Conservation (phyloP, 371 early-diverging fungal species). For the Mortierella sp. region DNA sequence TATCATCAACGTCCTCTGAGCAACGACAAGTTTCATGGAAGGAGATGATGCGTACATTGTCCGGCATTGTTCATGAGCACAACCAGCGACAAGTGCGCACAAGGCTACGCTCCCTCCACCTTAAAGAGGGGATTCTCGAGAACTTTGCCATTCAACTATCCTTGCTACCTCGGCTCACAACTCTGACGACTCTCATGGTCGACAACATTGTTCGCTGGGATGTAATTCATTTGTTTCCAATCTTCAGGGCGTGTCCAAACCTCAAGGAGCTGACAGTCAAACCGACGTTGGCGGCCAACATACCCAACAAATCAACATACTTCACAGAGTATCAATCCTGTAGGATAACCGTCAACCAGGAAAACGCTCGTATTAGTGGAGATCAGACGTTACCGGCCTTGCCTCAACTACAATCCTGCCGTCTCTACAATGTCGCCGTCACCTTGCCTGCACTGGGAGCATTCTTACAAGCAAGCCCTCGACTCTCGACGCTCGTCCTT, state of each 20-base stretch:
- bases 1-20: no score
- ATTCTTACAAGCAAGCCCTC: neutral
- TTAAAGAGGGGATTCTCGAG: neutral
- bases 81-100: neutral
- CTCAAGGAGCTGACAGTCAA: neutral
- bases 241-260: constrained; percentile 2
- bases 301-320: no score
- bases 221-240: neutral
- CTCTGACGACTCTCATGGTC: neutral
- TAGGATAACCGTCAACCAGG: neutral
- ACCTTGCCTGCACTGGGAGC: neutral
- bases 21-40: neutral
- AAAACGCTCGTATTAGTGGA: neutral
- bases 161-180: neutral
- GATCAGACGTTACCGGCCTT: neutral
- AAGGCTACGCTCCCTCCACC: neutral
- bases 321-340: neutral
- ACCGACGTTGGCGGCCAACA: neutral
- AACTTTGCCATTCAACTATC: neutral
- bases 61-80: neutral
- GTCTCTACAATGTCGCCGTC: neutral
- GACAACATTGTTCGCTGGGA: neutral
- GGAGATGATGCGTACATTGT: neutral
- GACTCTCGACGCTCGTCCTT: neutral
- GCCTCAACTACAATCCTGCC: neutral